Evolutionary conservation across 2,329 filamentous ascomycete species (phyloP), one percentile per base, ranked within the genome.

Genomic region (Cytospora schulzeri): DNA sequence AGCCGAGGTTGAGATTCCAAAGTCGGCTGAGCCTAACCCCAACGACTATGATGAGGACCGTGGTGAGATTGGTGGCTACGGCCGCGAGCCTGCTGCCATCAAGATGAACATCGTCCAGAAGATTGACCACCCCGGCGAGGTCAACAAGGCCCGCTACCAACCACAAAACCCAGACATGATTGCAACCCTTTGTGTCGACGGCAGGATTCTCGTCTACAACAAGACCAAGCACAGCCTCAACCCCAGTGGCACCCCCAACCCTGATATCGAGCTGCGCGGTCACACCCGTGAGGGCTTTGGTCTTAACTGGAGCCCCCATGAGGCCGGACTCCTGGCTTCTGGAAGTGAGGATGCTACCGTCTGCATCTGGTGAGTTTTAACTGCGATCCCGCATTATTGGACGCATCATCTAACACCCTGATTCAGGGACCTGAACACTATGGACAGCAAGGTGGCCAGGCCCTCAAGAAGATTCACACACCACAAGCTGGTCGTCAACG

Each of bases 91-190:
- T 26, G 83, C 88, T 24, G 82, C 86, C 51, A 89, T 98, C 76
- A 93, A 91, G 73, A 97, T 96, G 81, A 90, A 91, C 69, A 91
- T 99, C 72, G 89, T 95, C 59, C 95, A 99, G 77, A 95, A 91
- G 77, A 99, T 99, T 75, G 91, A 96, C 75, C 95, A 99, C 75
- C 93, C 93, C 19, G 91, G 92, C 68, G 95, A 99, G 77, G 93
- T 99, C 75, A 99, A 99, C 84, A 99, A 98, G 81, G 96, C 95
- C 19, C 89, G 95, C 70, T 98, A 98, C 75, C 93, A 97, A 78
- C 95, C 95, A 15, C 94, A 98, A 76, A 99, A 99, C 73, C 93
- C 94, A 6, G 93, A 99, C 73, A 88, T 99, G 64, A 96, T 99
- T 71, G 95, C 95, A 3, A 97, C 95, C 0, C 89, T 97, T 78